Evolutionary conservation across 1,284 basidiomycete genomes (phyloP).

Genomic region (Austroboletus olivaceoglutinosus): DNA sequence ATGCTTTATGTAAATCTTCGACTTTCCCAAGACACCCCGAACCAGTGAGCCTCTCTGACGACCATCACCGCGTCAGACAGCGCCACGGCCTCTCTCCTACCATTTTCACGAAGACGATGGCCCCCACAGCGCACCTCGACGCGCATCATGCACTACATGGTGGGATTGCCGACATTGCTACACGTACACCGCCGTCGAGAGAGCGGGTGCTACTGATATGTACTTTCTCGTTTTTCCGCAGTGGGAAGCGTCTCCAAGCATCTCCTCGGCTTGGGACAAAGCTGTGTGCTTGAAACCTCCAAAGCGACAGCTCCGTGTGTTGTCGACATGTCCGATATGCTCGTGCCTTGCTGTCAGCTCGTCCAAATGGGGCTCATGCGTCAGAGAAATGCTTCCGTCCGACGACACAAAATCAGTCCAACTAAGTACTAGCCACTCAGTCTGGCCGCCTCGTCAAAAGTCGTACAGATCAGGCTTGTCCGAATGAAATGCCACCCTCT

Average conservation of each 20-base stretch:
- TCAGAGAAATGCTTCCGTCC: background rate
- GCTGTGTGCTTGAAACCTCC: slow-evolving; percentile 19
- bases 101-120: too few relatives aligned
- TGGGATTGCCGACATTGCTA: background rate
- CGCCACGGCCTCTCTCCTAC: background rate
- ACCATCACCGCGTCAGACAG: slow-evolving; percentile 2
- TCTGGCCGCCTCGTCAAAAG: slow-evolving; percentile 36
- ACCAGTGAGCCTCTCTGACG: background rate
- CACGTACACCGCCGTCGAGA: background rate
- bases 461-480: slow-evolving; percentile 66
- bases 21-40: slow-evolving; percentile 20
- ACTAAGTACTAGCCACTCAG: background rate
- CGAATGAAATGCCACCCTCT: slow-evolving; percentile 67
- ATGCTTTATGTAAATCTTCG: slow-evolving; percentile 29
- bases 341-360: background rate
- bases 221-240: background rate
- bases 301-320: slow-evolving; percentile 2
- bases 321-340: slow-evolving; percentile 12
- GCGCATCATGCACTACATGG: background rate
- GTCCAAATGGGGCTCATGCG: background rate
- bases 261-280: slow-evolving; percentile 15
- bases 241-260: slow-evolving; percentile 1
- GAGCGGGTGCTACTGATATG: background rate
- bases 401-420: background rate
- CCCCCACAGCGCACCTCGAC: too few relatives aligned